Percentiles rank a stretch among this genome's conserved stretches.
Conservation (phyloP, 768 basidiomycete species). For the Rhodotorula sphaerocarpa region DNA sequence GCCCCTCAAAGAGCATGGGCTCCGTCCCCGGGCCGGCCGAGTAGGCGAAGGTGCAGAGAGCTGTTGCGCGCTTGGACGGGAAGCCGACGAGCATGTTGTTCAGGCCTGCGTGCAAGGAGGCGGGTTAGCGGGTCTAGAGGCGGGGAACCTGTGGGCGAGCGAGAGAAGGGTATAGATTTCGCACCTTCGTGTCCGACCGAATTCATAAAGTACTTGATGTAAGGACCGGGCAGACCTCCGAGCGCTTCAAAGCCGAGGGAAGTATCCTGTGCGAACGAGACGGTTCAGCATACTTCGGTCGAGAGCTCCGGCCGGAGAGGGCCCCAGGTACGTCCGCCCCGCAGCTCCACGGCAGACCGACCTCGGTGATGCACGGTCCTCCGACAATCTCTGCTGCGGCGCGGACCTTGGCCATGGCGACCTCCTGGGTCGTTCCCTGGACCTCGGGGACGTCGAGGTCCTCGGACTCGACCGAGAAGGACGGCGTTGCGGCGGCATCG, state of each 20-base stretch:
- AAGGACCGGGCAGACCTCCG: conserved; percentile 86
- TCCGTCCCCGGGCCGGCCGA: conserved; percentile 70
- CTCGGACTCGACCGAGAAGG: conserved; percentile 64
- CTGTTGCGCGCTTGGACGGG: conserved; percentile 67
- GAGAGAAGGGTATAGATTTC: conserved; percentile 31
- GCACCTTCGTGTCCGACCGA: conserved; percentile 73
- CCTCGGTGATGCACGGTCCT: conserved; percentile 58
- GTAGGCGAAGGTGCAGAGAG: conserved; percentile 94
- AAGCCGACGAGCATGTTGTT: conserved; percentile 74
- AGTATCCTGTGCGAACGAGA: conserved; percentile 60
- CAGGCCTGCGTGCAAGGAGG: conserved; percentile 50
- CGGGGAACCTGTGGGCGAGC: too few relatives aligned
- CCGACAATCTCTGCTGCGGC: conserved; percentile 66
- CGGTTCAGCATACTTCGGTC: conserved; percentile 21
- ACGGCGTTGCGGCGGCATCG: conserved; percentile 44
- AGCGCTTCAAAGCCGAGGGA: conserved; percentile 84
- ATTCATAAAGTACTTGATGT: conserved; percentile 87
- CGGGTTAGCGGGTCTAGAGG: too few relatives aligned
- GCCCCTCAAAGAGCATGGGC: conserved; percentile 75
- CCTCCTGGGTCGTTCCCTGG: conserved; percentile 84
- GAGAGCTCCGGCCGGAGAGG: not conserved
- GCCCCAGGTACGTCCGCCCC: too few relatives aligned
- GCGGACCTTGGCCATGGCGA: conserved; percentile 77
- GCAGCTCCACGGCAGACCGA: not conserved
- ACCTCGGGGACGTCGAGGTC: conserved; percentile 83